Evolutionary conservation across 2,329 filamentous ascomycete genomes (phyloP).

Genomic region (Pseudogymnoascus sp.): DNA sequence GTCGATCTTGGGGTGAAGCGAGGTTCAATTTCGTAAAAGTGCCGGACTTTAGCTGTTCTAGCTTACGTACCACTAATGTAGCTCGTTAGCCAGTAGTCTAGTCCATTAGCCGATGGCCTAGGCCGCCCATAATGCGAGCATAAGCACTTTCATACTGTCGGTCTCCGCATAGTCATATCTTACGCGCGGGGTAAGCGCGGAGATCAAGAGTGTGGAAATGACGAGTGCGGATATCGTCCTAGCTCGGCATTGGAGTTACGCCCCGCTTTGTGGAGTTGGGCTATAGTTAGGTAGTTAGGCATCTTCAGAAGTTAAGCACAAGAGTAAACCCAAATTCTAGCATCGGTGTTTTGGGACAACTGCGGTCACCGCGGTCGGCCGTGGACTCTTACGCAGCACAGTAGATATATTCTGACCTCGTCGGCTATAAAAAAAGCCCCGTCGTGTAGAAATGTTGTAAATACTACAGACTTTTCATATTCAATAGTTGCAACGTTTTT

Average conservation of each 20-base stretch:
- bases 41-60: too few relatives aligned
- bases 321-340: not conserved
- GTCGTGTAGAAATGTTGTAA: not conserved
- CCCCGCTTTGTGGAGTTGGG: not conserved
- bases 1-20: too few relatives aligned
- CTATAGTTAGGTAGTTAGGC: not conserved
- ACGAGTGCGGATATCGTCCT: not conserved
- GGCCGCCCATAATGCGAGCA: too few relatives aligned
- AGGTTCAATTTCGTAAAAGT: too few relatives aligned
- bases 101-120: too few relatives aligned
- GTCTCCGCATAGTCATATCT: not conserved
- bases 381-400: not conserved
- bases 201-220: not conserved
- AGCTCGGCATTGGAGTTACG: not conserved
- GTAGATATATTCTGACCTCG: not conserved
- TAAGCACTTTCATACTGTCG: not conserved
- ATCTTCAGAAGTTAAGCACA: not conserved
- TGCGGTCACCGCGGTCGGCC: not conserved
- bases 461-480: not conserved
- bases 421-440: not conserved
- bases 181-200: not conserved
- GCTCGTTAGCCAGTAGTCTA: too few relatives aligned
- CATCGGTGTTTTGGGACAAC: not conserved
- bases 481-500: not conserved
- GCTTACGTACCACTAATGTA: too few relatives aligned